A percentile compares a stretch with the other conserved stretches of the same genome.
These are phyloP conservation scores for Evansstolkia leycettana DNA, from an alignment of 495 filamentous ascomycete species.

Conservation along the genomic window DNA sequence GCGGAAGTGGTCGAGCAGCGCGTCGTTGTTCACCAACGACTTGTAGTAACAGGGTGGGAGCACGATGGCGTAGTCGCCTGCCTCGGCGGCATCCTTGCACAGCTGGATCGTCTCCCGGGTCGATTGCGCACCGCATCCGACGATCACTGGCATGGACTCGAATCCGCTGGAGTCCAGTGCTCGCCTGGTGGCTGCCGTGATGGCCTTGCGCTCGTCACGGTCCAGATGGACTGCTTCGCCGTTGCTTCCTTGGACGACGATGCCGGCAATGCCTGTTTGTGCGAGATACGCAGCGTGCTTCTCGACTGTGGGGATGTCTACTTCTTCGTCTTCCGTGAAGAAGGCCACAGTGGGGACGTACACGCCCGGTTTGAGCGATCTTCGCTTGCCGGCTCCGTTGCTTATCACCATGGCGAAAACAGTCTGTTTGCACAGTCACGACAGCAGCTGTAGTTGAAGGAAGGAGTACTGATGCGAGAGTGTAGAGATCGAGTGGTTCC, in stretches of 20 bases:
- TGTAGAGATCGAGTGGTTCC: too few species aligned
- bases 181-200: slow-evolving; percentile 63
- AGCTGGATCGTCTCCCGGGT: slow-evolving; percentile 76
- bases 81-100: slow-evolving; percentile 59
- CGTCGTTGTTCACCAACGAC: slow-evolving; percentile 41
- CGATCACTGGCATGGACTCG: slow-evolving; percentile 61
- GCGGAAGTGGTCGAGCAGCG: slow-evolving; percentile 60
- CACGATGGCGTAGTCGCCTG: slow-evolving; percentile 74
- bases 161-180: slow-evolving; percentile 61
- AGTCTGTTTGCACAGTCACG: too few species aligned
- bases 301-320: slow-evolving; percentile 55
- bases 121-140: slow-evolving; percentile 73
- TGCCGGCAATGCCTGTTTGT: slow-evolving; percentile 61
- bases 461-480: not conserved
- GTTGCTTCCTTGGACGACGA: slow-evolving; percentile 82
- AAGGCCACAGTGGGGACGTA: slow-evolving; percentile 64
- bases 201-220: slow-evolving; percentile 52
- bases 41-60: slow-evolving; percentile 83
- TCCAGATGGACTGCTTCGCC: slow-evolving; percentile 78
- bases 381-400: slow-evolving; percentile 5
- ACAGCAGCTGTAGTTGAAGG: not conserved
- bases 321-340: slow-evolving; percentile 47
- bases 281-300: slow-evolving; percentile 78
- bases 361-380: slow-evolving; percentile 35
- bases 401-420: too few species aligned